phyloP scores from a whole-genome alignment of 768 basidiomycete species.

The Auricularia auricula-judae region DNA sequence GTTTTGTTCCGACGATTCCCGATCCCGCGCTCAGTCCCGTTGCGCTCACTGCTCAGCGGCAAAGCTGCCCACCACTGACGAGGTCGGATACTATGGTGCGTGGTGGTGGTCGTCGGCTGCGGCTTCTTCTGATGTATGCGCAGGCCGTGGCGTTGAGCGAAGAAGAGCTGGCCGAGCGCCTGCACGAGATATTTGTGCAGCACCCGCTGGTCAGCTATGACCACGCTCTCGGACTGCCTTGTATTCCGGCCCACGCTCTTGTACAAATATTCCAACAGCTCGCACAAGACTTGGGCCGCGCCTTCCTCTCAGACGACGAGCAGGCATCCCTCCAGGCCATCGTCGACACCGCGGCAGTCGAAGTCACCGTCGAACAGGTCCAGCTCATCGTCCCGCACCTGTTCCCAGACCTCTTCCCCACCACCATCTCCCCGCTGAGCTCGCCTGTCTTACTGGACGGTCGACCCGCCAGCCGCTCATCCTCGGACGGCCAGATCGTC shows the following conservation, averaged over 20 bases:
- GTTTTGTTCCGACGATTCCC: not conserved
- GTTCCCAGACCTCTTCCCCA: not conserved
- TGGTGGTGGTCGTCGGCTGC: not conserved
- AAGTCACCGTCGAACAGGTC: conserved; percentile 27
- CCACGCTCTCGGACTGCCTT: conserved; percentile 38
- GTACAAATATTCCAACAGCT: conserved; percentile 61
- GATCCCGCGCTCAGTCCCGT: not conserved
- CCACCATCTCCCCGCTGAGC: conserved; percentile 28
- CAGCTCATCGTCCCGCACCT: conserved; percentile 35
- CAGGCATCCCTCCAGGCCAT: conserved; percentile 17
- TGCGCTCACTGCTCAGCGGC: not conserved
- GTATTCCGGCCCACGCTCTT: conserved; percentile 61
- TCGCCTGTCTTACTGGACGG: conserved; percentile 53
- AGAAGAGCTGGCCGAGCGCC: conserved; percentile 41
- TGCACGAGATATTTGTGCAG: conserved; percentile 39
- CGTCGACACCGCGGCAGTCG: not conserved
- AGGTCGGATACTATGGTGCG: not conserved
- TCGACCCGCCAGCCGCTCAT: conserved; percentile 39
- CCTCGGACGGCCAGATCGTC: conserved; percentile 20
- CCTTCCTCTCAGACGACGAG: conserved; percentile 58
- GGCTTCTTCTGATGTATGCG: conserved; percentile 29
- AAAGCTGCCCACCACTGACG: not conserved
- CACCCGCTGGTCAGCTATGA: conserved; percentile 52
- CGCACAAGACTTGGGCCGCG: conserved; percentile 44
- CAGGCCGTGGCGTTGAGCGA: conserved; percentile 65